These are phyloP conservation scores for Stenogyne calaminthoides DNA, from an alignment of 305 asterid genomes.

Conservation along the genomic window DNA sequence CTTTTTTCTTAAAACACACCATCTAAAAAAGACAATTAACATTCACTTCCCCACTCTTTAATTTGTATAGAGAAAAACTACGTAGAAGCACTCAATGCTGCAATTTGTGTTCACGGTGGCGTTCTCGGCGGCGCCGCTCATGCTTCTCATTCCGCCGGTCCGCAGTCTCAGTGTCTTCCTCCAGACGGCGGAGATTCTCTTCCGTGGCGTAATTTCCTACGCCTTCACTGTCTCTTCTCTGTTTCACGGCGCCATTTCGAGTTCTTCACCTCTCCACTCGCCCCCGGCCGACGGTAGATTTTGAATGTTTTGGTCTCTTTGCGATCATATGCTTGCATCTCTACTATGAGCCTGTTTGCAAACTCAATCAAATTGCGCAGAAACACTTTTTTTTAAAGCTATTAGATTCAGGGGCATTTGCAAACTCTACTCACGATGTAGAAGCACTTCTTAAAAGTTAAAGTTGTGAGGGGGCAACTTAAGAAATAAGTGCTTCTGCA, in stretches of 20 bases:
- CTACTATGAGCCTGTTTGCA: too few species aligned
- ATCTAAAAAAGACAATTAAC: not conserved
- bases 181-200: conserved; percentile 26
- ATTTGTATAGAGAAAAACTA: not conserved
- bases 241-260: conserved; percentile 13
- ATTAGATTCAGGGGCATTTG: too few species aligned
- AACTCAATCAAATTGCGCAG: too few species aligned
- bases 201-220: conserved; percentile 18
- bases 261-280: not conserved
- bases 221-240: conserved; percentile 21
- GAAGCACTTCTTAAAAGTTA: too few species aligned
- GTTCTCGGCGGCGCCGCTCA: conserved; percentile 44
- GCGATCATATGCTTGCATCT: not conserved
- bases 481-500: too few species aligned
- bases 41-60: not conserved
- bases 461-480: too few species aligned
- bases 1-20: too few species aligned
- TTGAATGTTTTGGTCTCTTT: not conserved
- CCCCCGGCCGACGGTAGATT: conserved; percentile 19
- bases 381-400: too few species aligned
- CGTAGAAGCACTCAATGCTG: conserved; percentile 32
- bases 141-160: conserved; percentile 40
- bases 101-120: conserved; percentile 38
- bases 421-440: too few species aligned
- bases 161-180: conserved; percentile 39